Evolutionary conservation across 345 rosid species (phyloP).

Genomic region (Zanthoxylum bungeanum): DNA sequence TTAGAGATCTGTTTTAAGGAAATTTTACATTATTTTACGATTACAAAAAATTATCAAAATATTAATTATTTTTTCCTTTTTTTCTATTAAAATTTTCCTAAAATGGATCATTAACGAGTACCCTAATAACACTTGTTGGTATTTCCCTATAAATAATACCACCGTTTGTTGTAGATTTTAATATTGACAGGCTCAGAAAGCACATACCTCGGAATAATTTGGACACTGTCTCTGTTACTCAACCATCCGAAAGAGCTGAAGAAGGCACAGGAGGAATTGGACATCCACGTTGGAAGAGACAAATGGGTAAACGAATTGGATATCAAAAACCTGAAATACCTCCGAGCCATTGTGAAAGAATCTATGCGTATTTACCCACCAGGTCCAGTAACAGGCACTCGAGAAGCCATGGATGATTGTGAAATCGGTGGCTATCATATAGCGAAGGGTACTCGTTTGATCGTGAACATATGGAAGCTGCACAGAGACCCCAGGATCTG

Average conservation of each 20-base stretch:
- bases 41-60: too few species aligned
- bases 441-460: slow-evolving; percentile 45
- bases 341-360: slow-evolving; percentile 65
- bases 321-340: slow-evolving; percentile 35
- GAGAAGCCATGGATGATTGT: slow-evolving; percentile 52
- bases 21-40: too few species aligned
- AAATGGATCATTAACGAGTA: too few species aligned
- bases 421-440: slow-evolving; percentile 35
- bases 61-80: too few species aligned
- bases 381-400: slow-evolving; percentile 48
- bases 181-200: slow-evolving; percentile 56
- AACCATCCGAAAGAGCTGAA: slow-evolving; percentile 36
- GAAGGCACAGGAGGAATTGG: slow-evolving; percentile 55
- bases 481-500: slow-evolving; percentile 53
- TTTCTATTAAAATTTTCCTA: too few species aligned
- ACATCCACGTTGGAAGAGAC: slow-evolving; percentile 34
- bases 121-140: too few species aligned
- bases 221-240: slow-evolving; percentile 47
- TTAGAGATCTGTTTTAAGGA: too few species aligned
- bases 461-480: slow-evolving; percentile 57
- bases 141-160: too few species aligned
- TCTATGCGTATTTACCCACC: slow-evolving; percentile 49
- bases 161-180: slow-evolving; percentile 32
- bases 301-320: slow-evolving; percentile 61
- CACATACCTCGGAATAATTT: slow-evolving; percentile 36